Percentiles rank a stretch among this genome's conserved stretches.
Evolutionary conservation across 768 basidiomycete genomes (phyloP).

Genomic region (Mycena polygramma): DNA sequence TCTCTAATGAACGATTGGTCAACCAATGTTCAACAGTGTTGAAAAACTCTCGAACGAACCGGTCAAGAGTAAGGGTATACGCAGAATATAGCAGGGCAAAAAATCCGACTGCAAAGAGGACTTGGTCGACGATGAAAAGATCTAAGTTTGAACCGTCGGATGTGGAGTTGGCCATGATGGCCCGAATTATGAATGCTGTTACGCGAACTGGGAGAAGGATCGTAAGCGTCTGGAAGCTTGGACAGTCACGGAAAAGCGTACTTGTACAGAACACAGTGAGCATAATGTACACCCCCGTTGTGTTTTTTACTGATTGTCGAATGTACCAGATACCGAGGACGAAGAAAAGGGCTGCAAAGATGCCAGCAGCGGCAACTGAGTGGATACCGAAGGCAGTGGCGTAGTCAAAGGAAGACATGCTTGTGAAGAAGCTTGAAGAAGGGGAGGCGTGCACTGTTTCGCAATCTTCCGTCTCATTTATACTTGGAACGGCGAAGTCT

Average conservation of each 20-base stretch:
- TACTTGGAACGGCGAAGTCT: too few relatives aligned
- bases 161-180: slow-evolving; percentile 32
- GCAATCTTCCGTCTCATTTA: too few relatives aligned
- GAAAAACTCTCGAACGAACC: slow-evolving; percentile 36
- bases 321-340: slow-evolving; percentile 48
- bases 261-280: slow-evolving; percentile 55
- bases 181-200: slow-evolving; percentile 55
- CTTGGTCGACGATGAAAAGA: slow-evolving; percentile 35
- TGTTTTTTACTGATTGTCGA: slow-evolving; percentile 45
- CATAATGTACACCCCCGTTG: slow-evolving; percentile 50
- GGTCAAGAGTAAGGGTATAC: slow-evolving; percentile 50
- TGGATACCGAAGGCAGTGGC: slow-evolving; percentile 49
- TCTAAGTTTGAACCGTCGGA: not conserved
- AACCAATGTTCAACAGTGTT: not conserved
- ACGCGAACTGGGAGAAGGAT: slow-evolving; percentile 50
- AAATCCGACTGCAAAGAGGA: slow-evolving; percentile 51
- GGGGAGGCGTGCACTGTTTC: too few relatives aligned
- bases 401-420: slow-evolving; percentile 41
- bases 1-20: not conserved
- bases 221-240: not conserved
- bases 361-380: slow-evolving; percentile 49
- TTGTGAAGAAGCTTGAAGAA: not conserved
- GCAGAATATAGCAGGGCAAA: slow-evolving; percentile 50
- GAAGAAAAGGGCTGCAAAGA: slow-evolving; percentile 52
- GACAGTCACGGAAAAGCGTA: slow-evolving; percentile 40